Conservation (phyloP, 192 early-diverging fungal species). For the Helicostylum pulchrum region DNA sequence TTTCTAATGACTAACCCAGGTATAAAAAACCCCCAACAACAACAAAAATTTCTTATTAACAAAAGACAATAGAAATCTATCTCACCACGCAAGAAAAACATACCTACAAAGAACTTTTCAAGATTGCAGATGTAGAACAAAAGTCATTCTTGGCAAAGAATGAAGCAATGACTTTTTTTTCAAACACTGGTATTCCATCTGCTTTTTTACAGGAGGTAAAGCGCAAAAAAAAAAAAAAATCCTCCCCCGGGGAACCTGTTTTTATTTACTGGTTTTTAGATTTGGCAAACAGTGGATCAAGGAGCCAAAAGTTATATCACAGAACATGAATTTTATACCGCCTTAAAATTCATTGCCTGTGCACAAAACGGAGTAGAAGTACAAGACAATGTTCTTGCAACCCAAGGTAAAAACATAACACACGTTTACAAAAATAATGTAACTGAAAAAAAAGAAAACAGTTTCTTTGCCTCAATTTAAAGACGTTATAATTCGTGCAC, state of each 20-base stretch:
- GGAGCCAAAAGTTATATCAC: constrained; percentile 73
- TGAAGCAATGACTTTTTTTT: constrained; percentile 66
- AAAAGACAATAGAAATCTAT: not conserved
- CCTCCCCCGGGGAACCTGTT: too few relatives aligned
- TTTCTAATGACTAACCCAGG: too few relatives aligned
- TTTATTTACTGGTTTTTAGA: constrained; percentile 34
- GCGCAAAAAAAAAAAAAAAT: not conserved
- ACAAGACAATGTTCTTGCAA: constrained; percentile 24
- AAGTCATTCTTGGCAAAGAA: constrained; percentile 62
- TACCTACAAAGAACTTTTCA: constrained; percentile 57
- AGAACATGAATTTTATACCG: constrained; percentile 66
- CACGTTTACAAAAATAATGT: not conserved
- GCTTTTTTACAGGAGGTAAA: constrained; percentile 56
- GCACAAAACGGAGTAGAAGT: constrained; percentile 14
- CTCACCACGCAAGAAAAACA: constrained; percentile 58
- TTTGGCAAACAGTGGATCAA: constrained; percentile 77
- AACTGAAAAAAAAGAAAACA: not conserved
- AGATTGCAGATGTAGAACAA: constrained; percentile 55
- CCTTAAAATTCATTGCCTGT: constrained; percentile 73
- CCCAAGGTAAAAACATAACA: constrained; percentile 10
- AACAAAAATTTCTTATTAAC: too few relatives aligned
- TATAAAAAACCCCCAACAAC: too few relatives aligned
- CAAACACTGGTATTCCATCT: constrained; percentile 58
- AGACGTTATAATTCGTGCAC: constrained; percentile 16
- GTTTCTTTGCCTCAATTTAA: constrained; percentile 33